These are phyloP conservation scores for Pichia gijzeniarum DNA, from an alignment of 805 yeast genomes.

Conservation along the genomic window DNA sequence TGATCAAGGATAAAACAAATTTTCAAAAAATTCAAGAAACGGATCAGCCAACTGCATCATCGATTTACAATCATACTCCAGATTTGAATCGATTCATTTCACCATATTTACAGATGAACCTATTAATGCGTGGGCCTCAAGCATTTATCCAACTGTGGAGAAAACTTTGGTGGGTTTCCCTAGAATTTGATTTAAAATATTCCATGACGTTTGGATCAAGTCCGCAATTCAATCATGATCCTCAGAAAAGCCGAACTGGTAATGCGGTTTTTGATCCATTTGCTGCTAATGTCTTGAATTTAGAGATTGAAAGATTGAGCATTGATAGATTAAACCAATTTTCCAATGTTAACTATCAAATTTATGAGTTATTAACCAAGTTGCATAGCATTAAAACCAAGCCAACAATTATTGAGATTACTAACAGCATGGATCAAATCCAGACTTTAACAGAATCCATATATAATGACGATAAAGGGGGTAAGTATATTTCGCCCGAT, in stretches of 20 bases:
- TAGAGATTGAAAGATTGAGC: slow-evolving; percentile 18
- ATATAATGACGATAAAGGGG: background rate
- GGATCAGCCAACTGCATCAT: too few species aligned
- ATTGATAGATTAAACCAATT: slow-evolving; percentile 18
- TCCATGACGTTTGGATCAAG: slow-evolving; percentile 20
- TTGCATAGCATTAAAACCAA: slow-evolving; percentile 17
- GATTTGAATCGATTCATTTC: background rate
- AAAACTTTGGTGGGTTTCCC: slow-evolving; percentile 25
- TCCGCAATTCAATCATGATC: slow-evolving; percentile 14
- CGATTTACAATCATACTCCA: background rate
- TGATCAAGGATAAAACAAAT: background rate
- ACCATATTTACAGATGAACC: slow-evolving; percentile 5
- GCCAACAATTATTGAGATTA: slow-evolving; percentile 23
- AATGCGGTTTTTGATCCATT: slow-evolving; percentile 13
- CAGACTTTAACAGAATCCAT: slow-evolving; percentile 5
- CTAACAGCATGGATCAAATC: slow-evolving; percentile 13
- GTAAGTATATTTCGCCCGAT: slow-evolving; percentile 2
- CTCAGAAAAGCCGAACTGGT: slow-evolving; percentile 16
- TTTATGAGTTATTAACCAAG: slow-evolving; percentile 18
- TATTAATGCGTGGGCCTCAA: slow-evolving; percentile 6
- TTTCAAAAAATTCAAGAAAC: background rate
- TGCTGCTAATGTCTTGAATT: slow-evolving; percentile 13
- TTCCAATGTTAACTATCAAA: slow-evolving; percentile 13
- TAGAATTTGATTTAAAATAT: slow-evolving; percentile 21
- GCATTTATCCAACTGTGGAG: slow-evolving; percentile 24